These are phyloP conservation scores for Botrytis deweyae DNA, from an alignment of 2,329 filamentous ascomycete genomes.

Conservation along the genomic window DNA sequence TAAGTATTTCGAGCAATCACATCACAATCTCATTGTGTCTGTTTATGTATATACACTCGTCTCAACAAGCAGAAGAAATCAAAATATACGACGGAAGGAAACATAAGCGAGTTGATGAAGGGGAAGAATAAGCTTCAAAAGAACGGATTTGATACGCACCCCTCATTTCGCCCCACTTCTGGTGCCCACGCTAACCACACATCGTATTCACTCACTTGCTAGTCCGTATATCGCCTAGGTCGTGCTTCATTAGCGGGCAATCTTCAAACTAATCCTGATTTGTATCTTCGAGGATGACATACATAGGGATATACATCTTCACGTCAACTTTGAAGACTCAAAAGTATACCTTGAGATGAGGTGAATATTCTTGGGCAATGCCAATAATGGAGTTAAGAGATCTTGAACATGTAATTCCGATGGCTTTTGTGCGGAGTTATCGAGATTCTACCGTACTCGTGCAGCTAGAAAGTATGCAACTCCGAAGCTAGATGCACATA, in stretches of 20 bases:
- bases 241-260: not conserved
- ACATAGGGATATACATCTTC: not conserved
- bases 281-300: not conserved
- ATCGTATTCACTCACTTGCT: not conserved
- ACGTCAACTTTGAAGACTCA: not conserved
- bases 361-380: not conserved
- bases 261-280: not conserved
- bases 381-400: not conserved
- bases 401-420: not conserved
- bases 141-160: not conserved
- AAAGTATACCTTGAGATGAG: not conserved
- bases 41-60: not conserved
- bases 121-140: not conserved
- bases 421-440: not conserved
- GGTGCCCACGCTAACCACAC: not conserved
- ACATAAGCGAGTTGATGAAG: constrained; percentile 8
- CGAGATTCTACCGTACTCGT: no score
- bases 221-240: not conserved
- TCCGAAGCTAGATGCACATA: no score
- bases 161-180: not conserved
- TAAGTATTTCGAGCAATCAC: not conserved
- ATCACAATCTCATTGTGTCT: not conserved
- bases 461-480: no score
- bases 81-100: constrained; percentile 10
- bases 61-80: not conserved